phyloP scores from a whole-genome alignment of 2,329 filamentous ascomycete genomes.

The Penicillium decumbens region DNA sequence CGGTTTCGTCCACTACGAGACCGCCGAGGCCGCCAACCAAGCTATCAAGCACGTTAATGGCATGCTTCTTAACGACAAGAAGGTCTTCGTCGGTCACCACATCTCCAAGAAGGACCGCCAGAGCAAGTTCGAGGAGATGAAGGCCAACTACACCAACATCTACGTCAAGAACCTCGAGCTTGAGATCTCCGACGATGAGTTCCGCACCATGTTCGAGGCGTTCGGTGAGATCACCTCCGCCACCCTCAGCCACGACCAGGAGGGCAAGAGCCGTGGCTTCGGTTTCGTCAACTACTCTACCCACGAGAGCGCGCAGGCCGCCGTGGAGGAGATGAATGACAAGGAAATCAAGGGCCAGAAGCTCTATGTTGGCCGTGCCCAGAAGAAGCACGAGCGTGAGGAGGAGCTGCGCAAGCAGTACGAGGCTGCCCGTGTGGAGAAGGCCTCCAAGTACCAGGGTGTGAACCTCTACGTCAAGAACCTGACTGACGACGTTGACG shows the following conservation, averaged over 20 bases:
- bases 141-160: constrained; percentile 99
- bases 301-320: constrained; percentile 78
- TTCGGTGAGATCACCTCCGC: constrained; percentile 94
- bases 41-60: constrained; percentile 99
- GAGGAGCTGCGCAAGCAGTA: constrained; percentile 99
- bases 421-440: constrained; percentile 94
- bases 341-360: constrained; percentile 91
- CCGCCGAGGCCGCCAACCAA: constrained; percentile 89
- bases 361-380: constrained; percentile 93
- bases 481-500: constrained; percentile 91
- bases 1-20: constrained; percentile 99
- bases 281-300: constrained; percentile 94
- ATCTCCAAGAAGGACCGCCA: constrained; percentile 99
- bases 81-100: constrained; percentile 98
- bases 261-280: constrained; percentile 92
- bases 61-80: constrained; percentile 99
- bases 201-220: constrained; percentile 86
- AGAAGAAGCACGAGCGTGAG: constrained; percentile 99
- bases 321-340: constrained; percentile 87
- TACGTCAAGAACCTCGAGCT: constrained; percentile 96
- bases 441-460: constrained; percentile 98
- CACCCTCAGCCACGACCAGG: constrained; percentile 80
- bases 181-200: constrained; percentile 87
- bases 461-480: constrained; percentile 99
- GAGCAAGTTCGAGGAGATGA: constrained; percentile 99